Evolutionary conservation across 306 rosid genomes (phyloP).

Genomic region (Heteromeles arbutifolia): DNA sequence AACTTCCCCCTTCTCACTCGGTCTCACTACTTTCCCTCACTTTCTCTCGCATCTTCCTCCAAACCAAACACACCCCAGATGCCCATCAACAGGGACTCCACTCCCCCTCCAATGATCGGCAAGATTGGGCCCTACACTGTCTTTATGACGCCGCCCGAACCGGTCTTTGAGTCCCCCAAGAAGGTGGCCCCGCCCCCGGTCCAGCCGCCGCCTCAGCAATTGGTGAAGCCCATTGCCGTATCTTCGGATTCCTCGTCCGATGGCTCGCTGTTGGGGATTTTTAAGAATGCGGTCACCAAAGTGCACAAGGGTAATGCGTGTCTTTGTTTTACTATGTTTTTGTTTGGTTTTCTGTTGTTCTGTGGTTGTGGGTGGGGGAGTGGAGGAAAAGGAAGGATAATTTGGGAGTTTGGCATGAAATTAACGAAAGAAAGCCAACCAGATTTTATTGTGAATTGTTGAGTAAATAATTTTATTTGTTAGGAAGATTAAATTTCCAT

Average conservation of each 20-base stretch:
- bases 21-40: neutral
- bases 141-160: conserved; percentile 72
- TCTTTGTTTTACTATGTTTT: neutral
- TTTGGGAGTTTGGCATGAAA: neutral
- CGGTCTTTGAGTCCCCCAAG: conserved; percentile 46
- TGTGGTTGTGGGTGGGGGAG: neutral
- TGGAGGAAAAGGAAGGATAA: neutral
- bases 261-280: conserved; percentile 53
- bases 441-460: neutral
- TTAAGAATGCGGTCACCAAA: conserved; percentile 66
- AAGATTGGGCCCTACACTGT: conserved; percentile 99
- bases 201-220: conserved; percentile 78
- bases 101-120: conserved; percentile 86
- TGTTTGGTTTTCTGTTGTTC: neutral
- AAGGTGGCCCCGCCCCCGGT: conserved; percentile 44
- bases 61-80: conserved; percentile 26
- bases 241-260: conserved; percentile 21
- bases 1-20: no score
- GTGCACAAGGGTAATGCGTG: conserved; percentile 63
- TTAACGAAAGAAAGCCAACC: neutral
- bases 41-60: conserved; percentile 5
- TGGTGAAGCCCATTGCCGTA: conserved; percentile 29
- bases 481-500: neutral
- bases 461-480: neutral
- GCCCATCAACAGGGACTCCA: conserved; percentile 61